Conservation (phyloP, 176 grass and related monocot genomes). For the Tuctoria greenei region DNA sequence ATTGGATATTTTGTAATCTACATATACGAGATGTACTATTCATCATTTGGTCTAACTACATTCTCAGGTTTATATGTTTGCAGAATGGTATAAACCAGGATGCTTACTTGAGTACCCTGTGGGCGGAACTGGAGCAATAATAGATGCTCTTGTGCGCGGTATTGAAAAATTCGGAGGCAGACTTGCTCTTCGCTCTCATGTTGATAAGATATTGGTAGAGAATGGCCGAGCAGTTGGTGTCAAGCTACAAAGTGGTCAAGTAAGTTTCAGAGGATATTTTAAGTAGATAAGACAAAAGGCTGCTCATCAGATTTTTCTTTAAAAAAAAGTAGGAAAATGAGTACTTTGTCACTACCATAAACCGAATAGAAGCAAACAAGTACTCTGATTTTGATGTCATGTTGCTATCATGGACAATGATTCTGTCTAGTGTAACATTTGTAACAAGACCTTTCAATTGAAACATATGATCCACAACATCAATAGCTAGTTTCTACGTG, state of each 20-base stretch:
- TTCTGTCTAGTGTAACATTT: constrained; percentile 12
- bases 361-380: constrained; percentile 6
- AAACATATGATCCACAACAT: not conserved
- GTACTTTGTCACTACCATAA: not conserved
- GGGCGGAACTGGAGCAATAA: constrained; percentile 73
- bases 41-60: constrained; percentile 44
- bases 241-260: constrained; percentile 76
- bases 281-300: constrained; percentile 9
- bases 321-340: not conserved
- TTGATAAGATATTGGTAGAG: constrained; percentile 77
- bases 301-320: not conserved
- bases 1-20: not conserved
- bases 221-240: constrained; percentile 84
- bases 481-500: constrained; percentile 4
- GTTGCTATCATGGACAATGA: constrained; percentile 19
- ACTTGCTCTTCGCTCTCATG: constrained; percentile 70
- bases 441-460: not conserved
- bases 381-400: constrained; percentile 17
- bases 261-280: constrained; percentile 37
- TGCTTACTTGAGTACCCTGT: constrained; percentile 88
- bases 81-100: constrained; percentile 98
- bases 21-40: constrained; percentile 14
- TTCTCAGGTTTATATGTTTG: constrained; percentile 98
- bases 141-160: constrained; percentile 78
- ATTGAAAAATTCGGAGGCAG: constrained; percentile 84